A percentile compares a stretch with the other conserved stretches of the same genome.
Evolutionary conservation across 2,329 filamentous ascomycete genomes (phyloP).

Genomic region (Beauveria australis): DNA sequence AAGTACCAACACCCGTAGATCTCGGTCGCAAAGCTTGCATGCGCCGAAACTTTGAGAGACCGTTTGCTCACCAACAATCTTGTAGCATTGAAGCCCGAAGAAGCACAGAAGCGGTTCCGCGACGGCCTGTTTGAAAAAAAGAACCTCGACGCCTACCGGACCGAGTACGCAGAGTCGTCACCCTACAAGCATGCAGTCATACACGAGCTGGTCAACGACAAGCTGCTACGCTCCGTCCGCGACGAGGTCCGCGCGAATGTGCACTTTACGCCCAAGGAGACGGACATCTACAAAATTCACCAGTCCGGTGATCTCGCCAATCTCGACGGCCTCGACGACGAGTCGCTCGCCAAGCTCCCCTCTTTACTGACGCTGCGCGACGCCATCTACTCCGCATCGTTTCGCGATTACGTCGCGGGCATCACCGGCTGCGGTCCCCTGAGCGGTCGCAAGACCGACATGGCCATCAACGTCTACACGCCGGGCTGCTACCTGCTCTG

Average conservation of each 20-base stretch:
- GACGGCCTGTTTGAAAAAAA: slow-evolving; percentile 55
- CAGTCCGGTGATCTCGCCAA: slow-evolving; percentile 97
- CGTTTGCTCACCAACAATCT: neutral
- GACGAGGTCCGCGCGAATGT: slow-evolving; percentile 84
- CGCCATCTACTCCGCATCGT: slow-evolving; percentile 82
- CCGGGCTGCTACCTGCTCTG: slow-evolving; percentile 92
- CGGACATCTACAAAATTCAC: slow-evolving; percentile 99
- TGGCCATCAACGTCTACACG: slow-evolving; percentile 98
- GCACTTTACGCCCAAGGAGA: slow-evolving; percentile 95
- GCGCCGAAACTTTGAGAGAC: neutral
- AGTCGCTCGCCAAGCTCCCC: slow-evolving; percentile 75
- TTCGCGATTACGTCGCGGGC: slow-evolving; percentile 78
- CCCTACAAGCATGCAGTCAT: slow-evolving; percentile 94
- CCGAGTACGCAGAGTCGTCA: slow-evolving; percentile 53
- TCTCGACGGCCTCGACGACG: slow-evolving; percentile 84
- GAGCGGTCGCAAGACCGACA: slow-evolving; percentile 91
- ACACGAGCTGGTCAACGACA: slow-evolving; percentile 66
- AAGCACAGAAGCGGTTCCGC: slow-evolving; percentile 53
- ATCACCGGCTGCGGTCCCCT: slow-evolving; percentile 82
- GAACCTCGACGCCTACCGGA: slow-evolving; percentile 50
- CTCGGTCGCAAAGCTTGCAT: neutral
- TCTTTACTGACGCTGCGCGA: slow-evolving; percentile 89
- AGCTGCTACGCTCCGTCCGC: slow-evolving; percentile 77
- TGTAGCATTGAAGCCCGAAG: slow-evolving; percentile 38
- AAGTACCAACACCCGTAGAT: neutral